Base-by-base conservation (phyloP, 192 early-diverging fungal genomes). In the Coemansia sp. region DNA sequence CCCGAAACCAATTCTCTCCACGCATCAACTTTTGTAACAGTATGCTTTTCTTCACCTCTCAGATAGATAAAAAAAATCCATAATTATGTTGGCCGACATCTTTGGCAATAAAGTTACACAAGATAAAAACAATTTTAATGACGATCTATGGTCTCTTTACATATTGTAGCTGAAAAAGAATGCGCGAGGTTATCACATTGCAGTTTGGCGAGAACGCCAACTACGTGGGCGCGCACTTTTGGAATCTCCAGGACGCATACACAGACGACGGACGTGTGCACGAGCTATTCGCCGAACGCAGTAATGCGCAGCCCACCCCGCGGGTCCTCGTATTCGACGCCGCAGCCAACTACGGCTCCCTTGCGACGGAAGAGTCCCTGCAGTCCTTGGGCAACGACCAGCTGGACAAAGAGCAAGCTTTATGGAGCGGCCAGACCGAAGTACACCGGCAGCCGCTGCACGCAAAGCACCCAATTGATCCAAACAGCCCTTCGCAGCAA, bases 111-210 rank as follows among this genome's bases (percentile, higher is more conserved):
- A n/a, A n/a, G n/a, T n/a, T n/a, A n/a, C n/a, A n/a, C n/a, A n/a
- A n/a, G n/a, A n/a, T n/a, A n/a, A n/a, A n/a, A n/a, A n/a, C n/a
- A n/a, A n/a, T n/a, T n/a, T n/a, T n/a, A n/a, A n/a, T n/a, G n/a
- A n/a, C n/a, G n/a, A n/a, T n/a, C n/a, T n/a, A n/a, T n/a, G n/a
- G n/a, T n/a, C n/a, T n/a, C n/a, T n/a, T n/a, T n/a, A n/a, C n/a
- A n/a, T n/a, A n/a, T n/a, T n/a, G n/a, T n/a, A 12, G 35, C 35
- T 4, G 35, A 11, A 40, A 40, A 11, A 40, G 3, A 2, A 92
- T 92, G 91, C 81, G 85, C 52, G 94, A 95, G 64, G 89, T 98
- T 24, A 63, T 98, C n/a, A 95, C 95, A 6, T 65, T 98, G 21
- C 95, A 97, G 77, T 82, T 95, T 66, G 96, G 96, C 27, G 87